Evolutionary conservation across 2,329 filamentous ascomycete genomes (phyloP), one percentile per base, ranked within the genome.

Genomic region (Verticillium isaacii): DNA sequence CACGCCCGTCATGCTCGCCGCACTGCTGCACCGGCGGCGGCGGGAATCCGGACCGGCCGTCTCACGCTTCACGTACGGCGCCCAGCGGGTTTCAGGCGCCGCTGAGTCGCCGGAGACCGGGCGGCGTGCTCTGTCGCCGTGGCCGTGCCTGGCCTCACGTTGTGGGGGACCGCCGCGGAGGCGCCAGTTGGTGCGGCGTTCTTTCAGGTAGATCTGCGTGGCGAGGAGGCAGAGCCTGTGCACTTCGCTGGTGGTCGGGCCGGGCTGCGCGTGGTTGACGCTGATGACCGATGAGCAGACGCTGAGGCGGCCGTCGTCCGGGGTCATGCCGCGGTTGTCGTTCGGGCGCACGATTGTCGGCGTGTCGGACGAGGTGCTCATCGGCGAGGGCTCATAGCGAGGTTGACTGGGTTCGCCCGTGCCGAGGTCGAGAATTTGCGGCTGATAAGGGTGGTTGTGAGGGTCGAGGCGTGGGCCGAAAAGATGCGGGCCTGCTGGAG

Each of bases 151-250:
- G 34, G 34, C 14, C 34, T 36, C 14, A 11, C 34, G 55, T 6
- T n/a, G 25, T n/a, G 55, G 32, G 56, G 25, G 17, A 12, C 66
- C 61, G 32, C 62, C 59, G 37, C 68, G 67, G 29, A 67, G 55
- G n/a, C 62, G 65, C 55, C 64, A 60, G 37, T 69, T 68, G 37
- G 63, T 56, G n/a, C 61, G 60, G 41, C 65, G 65, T 19, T 62
- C 58, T 32, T 61, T 55, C 15, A 71, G 65, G 34, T 71, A 68
- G 9, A 59, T 61, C 37, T 67, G 63, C 3, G 65, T 69, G 17
- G 67, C 69, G 14, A 61, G 37, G 23, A 71, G 65, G 45, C 69
- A 71, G 50, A 67, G 61, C 37, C 66, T 58, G 57, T 71, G 66
- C 32, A 72, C 60, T 23, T 63, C 25, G 45, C 45, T 50, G 19